These are phyloP conservation scores for Taphrina pruni DNA, from an alignment of 1,139 yeast species.

Conservation along the genomic window DNA sequence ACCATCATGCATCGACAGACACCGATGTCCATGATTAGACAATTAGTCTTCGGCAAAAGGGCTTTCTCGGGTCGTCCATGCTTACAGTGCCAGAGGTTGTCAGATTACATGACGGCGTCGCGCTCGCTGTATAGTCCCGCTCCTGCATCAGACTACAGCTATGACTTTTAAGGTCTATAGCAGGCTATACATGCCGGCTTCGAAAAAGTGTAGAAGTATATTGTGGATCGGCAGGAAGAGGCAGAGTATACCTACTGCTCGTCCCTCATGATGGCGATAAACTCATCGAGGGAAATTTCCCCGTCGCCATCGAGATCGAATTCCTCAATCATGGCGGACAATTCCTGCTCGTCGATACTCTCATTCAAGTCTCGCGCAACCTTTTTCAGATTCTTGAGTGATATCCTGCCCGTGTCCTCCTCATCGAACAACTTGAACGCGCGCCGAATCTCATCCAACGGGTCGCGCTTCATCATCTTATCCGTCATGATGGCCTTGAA, in stretches of 20 bases:
- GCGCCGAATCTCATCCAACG: constrained; percentile 85
- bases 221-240: too few species aligned
- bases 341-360: constrained; percentile 86
- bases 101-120: too few species aligned
- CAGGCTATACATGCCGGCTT: too few species aligned
- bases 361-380: constrained; percentile 95
- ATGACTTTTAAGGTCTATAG: too few species aligned
- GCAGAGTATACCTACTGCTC: constrained; percentile 9
- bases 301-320: constrained; percentile 97
- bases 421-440: constrained; percentile 92
- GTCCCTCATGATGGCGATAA: constrained; percentile 66
- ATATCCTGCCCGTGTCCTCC: constrained; percentile 84
- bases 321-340: constrained; percentile 96
- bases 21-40: too few species aligned
- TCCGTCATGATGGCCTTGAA: constrained; percentile 61
- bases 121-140: too few species aligned
- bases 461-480: constrained; percentile 81
- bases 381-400: constrained; percentile 78
- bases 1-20: too few species aligned
- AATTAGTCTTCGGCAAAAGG: too few species aligned
- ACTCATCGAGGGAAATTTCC: constrained; percentile 84
- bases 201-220: too few species aligned
- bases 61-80: too few species aligned
- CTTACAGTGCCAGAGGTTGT: too few species aligned
- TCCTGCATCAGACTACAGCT: too few species aligned